phyloP scores from a whole-genome alignment of 257 asterid genomes.

The Misopates orontium region DNA sequence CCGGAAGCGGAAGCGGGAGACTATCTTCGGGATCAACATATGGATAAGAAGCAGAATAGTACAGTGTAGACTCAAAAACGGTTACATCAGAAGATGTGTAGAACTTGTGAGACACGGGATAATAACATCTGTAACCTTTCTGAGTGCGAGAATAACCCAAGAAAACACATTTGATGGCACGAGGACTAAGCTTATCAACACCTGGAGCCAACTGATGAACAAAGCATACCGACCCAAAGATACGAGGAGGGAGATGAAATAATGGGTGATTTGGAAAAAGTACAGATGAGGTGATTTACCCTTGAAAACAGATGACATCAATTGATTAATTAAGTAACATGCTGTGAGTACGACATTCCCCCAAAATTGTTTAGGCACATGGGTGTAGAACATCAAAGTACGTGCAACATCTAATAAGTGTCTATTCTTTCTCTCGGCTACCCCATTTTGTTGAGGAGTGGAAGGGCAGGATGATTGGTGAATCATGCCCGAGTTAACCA shows the following conservation, averaged over 20 bases:
- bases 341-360: too few species aligned
- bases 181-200: not conserved
- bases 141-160: not conserved
- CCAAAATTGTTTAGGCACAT: not conserved
- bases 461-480: too few species aligned
- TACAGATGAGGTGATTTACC: not conserved
- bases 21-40: too few species aligned
- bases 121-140: not conserved
- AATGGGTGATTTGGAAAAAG: not conserved
- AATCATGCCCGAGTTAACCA: too few species aligned
- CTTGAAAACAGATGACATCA: not conserved
- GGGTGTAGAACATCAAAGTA: not conserved
- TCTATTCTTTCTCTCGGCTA: not conserved
- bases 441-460: too few species aligned
- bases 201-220: not conserved
- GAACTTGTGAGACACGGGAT: not conserved
- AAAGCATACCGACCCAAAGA: not conserved
- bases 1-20: not conserved
- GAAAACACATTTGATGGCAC: not conserved
- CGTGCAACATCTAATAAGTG: not conserved
- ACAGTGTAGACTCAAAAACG: not conserved
- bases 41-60: not conserved
- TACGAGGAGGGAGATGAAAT: not conserved
- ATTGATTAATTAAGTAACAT: too few species aligned
- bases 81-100: not conserved